Conservation (phyloP, 148 eudicot genomes). For the Talinum fruticosum region DNA sequence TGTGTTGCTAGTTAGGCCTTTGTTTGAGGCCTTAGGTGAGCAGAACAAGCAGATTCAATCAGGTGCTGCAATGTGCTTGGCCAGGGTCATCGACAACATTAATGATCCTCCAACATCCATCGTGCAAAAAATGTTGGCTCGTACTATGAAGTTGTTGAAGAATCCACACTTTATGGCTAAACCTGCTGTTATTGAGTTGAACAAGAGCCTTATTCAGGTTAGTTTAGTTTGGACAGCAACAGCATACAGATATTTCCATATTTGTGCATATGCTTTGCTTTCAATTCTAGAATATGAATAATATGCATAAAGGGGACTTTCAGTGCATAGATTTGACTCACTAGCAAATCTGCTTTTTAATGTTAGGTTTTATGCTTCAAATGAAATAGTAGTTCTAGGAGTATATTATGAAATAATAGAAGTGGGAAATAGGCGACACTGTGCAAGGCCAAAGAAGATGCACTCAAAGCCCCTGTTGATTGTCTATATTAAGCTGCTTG, state of each 20-base stretch:
- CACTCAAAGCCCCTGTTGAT: not conserved
- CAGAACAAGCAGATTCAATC: conserved; percentile 78
- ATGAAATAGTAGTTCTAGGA: conserved; percentile 3
- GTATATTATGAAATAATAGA: not conserved
- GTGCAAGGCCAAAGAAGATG: not conserved
- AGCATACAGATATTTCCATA: not conserved
- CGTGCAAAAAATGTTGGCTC: conserved; percentile 66
- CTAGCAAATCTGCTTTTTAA: not conserved
- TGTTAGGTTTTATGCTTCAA: not conserved
- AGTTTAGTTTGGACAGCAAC: conserved; percentile 20
- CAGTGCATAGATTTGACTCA: not conserved
- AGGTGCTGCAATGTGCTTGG: conserved; percentile 78
- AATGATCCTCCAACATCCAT: conserved; percentile 57
- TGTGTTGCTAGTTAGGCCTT: conserved; percentile 64
- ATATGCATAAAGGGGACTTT: too few species aligned
- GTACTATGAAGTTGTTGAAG: conserved; percentile 70
- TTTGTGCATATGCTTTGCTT: conserved; percentile 5
- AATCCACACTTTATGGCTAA: conserved; percentile 83
- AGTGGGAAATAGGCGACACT: not conserved
- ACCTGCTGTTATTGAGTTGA: conserved; percentile 75
- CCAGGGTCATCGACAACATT: conserved; percentile 65
- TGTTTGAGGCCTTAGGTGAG: conserved; percentile 84
- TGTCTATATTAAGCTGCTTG: not conserved
- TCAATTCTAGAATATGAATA: too few species aligned
- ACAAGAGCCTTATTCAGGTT: conserved; percentile 81